phyloP scores from a whole-genome alignment of 495 filamentous ascomycete genomes.

The Penicillium tannophilum region DNA sequence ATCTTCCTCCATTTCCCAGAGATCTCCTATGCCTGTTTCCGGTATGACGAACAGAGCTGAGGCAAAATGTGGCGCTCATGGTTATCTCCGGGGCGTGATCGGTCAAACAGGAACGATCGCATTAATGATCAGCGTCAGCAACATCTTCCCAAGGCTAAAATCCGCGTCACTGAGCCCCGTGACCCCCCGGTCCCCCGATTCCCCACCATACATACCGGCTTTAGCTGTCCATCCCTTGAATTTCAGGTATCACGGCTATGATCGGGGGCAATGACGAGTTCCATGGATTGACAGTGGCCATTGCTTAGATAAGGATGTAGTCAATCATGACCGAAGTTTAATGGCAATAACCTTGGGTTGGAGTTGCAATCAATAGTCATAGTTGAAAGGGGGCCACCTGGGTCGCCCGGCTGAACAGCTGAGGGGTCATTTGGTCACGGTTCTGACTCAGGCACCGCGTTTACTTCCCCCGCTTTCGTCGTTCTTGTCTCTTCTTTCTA shows the following conservation, averaged over 20 bases:
- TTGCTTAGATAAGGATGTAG: slow-evolving; percentile 14
- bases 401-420: slow-evolving; percentile 1
- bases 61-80: slow-evolving; percentile 5
- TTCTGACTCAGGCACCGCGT: slow-evolving; percentile 29
- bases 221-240: neutral
- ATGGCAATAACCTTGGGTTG: neutral
- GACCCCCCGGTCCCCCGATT: neutral
- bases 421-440: slow-evolving; percentile 2
- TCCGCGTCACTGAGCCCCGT: slow-evolving; percentile 10
- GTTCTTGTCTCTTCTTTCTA: neutral
- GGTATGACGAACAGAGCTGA: neutral
- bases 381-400: neutral
- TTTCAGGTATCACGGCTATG: neutral
- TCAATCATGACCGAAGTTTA: neutral
- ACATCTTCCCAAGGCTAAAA: neutral
- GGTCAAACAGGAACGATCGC: neutral
- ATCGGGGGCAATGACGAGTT: neutral
- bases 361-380: slow-evolving; percentile 1
- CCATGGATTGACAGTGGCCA: slow-evolving; percentile 15
- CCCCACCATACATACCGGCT: neutral
- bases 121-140: neutral
- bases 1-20: neutral
- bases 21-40: neutral
- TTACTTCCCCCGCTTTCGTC: slow-evolving; percentile 18
- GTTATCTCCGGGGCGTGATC: neutral